Evolutionary conservation across 169 alveolate genomes (phyloP).

Genomic region (Plasmodium coatneyi): DNA sequence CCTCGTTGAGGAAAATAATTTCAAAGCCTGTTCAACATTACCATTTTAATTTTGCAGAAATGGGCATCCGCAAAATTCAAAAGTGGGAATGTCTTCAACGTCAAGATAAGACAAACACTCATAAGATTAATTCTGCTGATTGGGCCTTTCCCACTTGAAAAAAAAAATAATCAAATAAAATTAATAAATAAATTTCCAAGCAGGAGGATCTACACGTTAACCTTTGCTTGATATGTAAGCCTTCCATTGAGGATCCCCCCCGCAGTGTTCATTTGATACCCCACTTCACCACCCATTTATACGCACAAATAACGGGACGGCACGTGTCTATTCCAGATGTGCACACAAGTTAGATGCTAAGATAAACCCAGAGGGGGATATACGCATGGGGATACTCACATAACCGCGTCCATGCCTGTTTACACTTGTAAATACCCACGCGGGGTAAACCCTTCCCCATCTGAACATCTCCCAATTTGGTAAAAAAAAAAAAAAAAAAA

Average conservation of each 20-base stretch:
- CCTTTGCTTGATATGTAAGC: not conserved
- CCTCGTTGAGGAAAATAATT: not conserved
- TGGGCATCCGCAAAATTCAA: not conserved
- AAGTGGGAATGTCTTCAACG: not conserved
- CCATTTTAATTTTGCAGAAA: not conserved
- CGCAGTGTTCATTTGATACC: not conserved
- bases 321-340: not conserved
- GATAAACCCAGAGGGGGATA: not conserved
- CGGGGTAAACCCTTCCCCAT: not conserved
- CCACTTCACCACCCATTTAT: not conserved
- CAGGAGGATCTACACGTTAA: not conserved
- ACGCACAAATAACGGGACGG: not conserved
- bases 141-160: not conserved
- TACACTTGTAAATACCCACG: not conserved
- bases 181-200: not conserved
- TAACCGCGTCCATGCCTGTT: not conserved
- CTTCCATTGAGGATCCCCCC: not conserved
- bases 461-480: not conserved
- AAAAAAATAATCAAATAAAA: constrained; percentile 3
- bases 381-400: not conserved
- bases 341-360: not conserved
- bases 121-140: constrained; percentile 10
- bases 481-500: not conserved
- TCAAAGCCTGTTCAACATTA: not conserved
- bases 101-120: not conserved